Base-by-base conservation (phyloP, 1,284 basidiomycete species). In the Tilletia setariae region DNA sequence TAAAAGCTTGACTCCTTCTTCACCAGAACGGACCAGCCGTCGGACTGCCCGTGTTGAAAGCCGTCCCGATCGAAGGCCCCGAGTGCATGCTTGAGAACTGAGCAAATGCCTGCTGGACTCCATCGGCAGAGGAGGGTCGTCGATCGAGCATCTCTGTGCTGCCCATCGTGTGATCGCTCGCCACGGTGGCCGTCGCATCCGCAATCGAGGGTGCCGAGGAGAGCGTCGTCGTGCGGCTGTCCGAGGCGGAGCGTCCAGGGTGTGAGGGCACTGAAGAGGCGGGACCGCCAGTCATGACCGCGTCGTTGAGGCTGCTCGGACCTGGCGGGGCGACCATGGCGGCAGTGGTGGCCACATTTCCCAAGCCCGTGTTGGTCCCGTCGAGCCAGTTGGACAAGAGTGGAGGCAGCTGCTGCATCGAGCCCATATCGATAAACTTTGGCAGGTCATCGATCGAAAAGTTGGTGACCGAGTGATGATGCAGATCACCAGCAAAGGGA, bases 401-500 rank as follows among this genome's bases (percentile, higher is more conserved):
- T 30, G 53, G 53, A 15, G 53, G 53, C 8, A 59, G 53, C n/a
- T n/a, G n/a, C 9, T 59, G 16, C 53, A 59, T 59, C 53, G 53
- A 59, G 23, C 53, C 53, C 53, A 59, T 59, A 28, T 59, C 53
- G 53, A 59, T 59, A 59, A 59, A 59, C 53, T 59, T 59, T 21
- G 53, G 53, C 53, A 59, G 53, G 25, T 59, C 53, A 30, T 59
- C 53, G 19, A 59, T 21, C 53, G 53, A 59, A 30, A 59, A 59
- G 53, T 59, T 59, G 53, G 53, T 59, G 23, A 59, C 53, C 53
- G 53, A 59, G 53, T 59, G 32, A 35, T 69, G 75, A 32, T 71
- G 71, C 2, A 76, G 66, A 53, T 76, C 76, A 25, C 73, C 72
- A 3, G 73, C 72, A 75, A 75, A 77, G 7, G 67, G 70, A 46